Base-by-base conservation (phyloP, 148 eudicot species). In the Heliamphora exappendiculata region DNA sequence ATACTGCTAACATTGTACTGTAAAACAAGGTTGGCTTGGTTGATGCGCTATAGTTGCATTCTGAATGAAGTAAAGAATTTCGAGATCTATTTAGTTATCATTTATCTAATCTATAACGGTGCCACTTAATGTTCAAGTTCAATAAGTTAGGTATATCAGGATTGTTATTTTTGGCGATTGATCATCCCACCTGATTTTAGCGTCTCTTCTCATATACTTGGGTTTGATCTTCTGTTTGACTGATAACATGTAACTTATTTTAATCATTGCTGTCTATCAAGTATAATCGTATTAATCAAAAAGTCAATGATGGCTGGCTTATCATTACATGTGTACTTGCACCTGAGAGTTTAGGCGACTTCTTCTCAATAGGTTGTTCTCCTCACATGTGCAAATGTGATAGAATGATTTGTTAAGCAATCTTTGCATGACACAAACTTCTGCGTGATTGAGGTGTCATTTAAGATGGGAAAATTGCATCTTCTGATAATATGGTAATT, bases 401-500 rank as follows among this genome's bases (percentile, higher is more conserved):
- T 33, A 71, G 29, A 51, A 17, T 71, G 59, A 31, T 71, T 51
- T 49, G 47, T 19, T 71, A 31, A 7, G 54, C 26, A 44, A 16
- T 3, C 41, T 17, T 62, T 28, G 19, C 6, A 28, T 11, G 39
- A 50, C 12, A 36, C 12, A 28, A n/a, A 16, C 24, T 37, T 72
- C 62, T 72, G 3, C n/a, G 59, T 26, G 45, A 19, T 55, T 58
- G 22, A 73, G 14, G 10, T 55, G 9, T 75, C 42, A 45, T 62
- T 17, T 26, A 60, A 19, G 17, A 12, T 41, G 29, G 12, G 26
- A 10, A 47, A 70, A 8, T 55, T 76, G 28, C 20, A n/a, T 65
- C 22, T 45, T 76, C 75, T 77, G 72, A 74, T 47, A 70, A 64
- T 24, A 66, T 28, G 16, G 73, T 51, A 26, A 11, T 53, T 59